Evolutionary conservation across 169 alveolate genomes (phyloP).

Genomic region (Besnoitia besnoiti): DNA sequence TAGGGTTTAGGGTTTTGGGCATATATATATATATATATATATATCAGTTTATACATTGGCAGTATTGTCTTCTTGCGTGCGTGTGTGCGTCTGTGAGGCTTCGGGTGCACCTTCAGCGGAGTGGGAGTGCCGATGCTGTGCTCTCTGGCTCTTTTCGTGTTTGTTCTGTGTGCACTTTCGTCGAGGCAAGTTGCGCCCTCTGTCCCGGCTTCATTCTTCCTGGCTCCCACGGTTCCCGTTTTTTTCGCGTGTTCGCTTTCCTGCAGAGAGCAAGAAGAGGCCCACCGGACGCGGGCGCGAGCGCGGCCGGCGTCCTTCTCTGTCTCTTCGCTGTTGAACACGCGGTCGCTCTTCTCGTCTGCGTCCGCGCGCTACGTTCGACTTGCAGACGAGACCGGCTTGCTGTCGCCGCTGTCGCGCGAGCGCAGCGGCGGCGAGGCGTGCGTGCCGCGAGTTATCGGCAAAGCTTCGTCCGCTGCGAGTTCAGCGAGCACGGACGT

Average conservation of each 20-base stretch:
- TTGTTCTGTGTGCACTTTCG: neutral
- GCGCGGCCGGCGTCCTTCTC: neutral
- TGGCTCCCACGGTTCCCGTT: neutral
- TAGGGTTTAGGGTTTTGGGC: neutral
- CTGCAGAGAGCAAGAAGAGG: neutral
- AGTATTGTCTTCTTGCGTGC: too few species aligned
- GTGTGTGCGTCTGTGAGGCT: too few species aligned
- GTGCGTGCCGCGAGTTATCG: neutral
- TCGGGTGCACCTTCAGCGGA: too few species aligned
- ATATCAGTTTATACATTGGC: too few species aligned
- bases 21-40: too few species aligned
- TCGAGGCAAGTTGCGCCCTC: neutral
- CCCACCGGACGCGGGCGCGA: neutral
- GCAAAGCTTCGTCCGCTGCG: neutral
- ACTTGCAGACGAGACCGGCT: neutral
- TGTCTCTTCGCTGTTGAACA: neutral
- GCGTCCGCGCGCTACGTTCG: conserved; percentile 1
- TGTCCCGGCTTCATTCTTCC: neutral
- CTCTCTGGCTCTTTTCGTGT: neutral
- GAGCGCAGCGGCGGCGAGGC: neutral
- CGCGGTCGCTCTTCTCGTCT: neutral
- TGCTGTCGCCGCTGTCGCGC: neutral
- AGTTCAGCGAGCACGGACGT: neutral
- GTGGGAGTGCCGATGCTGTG: too few species aligned
- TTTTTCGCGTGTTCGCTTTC: neutral